Evolutionary conservation across 2,329 filamentous ascomycete genomes (phyloP).

Genomic region (Fusarium sp.): DNA sequence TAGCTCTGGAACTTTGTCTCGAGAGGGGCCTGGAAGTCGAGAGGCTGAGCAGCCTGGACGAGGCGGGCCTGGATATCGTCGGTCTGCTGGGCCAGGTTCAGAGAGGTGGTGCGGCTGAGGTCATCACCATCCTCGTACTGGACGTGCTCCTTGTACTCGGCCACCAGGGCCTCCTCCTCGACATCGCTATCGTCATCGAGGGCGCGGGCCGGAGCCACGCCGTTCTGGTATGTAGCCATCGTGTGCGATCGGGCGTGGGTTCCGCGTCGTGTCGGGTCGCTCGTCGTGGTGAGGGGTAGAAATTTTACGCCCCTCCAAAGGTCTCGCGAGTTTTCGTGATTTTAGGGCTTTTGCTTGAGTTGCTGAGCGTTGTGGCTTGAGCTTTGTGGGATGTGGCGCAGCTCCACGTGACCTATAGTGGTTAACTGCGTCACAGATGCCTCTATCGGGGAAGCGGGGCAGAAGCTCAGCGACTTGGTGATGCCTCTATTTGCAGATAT

Average conservation of each 20-base stretch:
- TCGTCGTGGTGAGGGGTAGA: conserved; percentile 49
- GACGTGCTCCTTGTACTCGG: conserved; percentile 96
- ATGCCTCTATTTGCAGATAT: conserved; percentile 33
- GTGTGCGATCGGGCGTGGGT: conserved; percentile 49
- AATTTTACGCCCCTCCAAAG: conserved; percentile 52
- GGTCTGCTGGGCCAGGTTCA: conserved; percentile 78
- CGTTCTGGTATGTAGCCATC: conserved; percentile 74
- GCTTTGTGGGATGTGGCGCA: background rate
- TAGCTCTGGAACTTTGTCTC: conserved; percentile 99
- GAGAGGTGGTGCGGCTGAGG: conserved; percentile 78
- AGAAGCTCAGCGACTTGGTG: conserved; percentile 20
- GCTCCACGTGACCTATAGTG: background rate
- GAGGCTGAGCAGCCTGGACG: conserved; percentile 89
- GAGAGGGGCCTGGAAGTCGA: conserved; percentile 95
- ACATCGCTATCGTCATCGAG: conserved; percentile 89
- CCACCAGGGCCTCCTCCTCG: conserved; percentile 94
- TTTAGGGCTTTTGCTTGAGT: conserved; percentile 54
- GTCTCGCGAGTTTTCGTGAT: conserved; percentile 52
- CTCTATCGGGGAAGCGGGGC: conserved; percentile 48
- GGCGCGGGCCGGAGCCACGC: conserved; percentile 69
- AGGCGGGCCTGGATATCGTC: conserved; percentile 96
- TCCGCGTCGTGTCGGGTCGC: conserved; percentile 38
- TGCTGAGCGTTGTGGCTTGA: conserved; percentile 34
- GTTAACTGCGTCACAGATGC: conserved; percentile 47
- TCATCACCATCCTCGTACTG: conserved; percentile 91